Evolutionary conservation across 2,329 filamentous ascomycete species (phyloP), one percentile per base, ranked within the genome.

Genomic region (Penicillium sp.): DNA sequence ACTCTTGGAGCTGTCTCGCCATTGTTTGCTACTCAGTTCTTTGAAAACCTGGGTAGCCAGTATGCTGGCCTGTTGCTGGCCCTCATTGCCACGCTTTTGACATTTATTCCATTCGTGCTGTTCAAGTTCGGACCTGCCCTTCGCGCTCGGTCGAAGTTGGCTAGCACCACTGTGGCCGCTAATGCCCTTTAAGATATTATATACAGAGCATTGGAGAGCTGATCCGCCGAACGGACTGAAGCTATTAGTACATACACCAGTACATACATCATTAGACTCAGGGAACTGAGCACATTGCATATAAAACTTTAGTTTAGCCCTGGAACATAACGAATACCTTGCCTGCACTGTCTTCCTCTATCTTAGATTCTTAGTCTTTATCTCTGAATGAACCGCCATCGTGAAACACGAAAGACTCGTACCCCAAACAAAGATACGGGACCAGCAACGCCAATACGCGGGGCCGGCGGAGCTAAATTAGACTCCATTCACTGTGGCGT

Each of bases 1-100:
- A 81, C 79, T 0, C 76, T 83, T 1, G 81, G 81, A 44, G 81
- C 80, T 3, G 78, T 83, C 0, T 80, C 80, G 24, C 81, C 81
- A 0, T 66, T 83, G 13, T 83, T 83, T 58, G 80, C 80, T 13
- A 77, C 72, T 31, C 78, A 81, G 47, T 82, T 83, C 68, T 83
- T 83, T 68, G 76, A 80, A 61, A 82, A 82, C 53, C 71, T 83
- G 14, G 81, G 80, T 4, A 81, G 79, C 58, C 80, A 82, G 65
- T 83, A 79, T 53, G 80, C 81, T 1, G 81, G 81, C 10, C 64
- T 83, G 19, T 73, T 83, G 19, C 62, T 83, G 52, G 75, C 80
- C 0, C 58, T 82, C 9, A 70, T 82, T 16, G 80, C 77, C 1
- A 79, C 78, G 0, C 54, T 61, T 27, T 68, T 69, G 55, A 70